Conservation (phyloP, 2,329 filamentous ascomycete species). For the Colletotrichum eleusines region DNA sequence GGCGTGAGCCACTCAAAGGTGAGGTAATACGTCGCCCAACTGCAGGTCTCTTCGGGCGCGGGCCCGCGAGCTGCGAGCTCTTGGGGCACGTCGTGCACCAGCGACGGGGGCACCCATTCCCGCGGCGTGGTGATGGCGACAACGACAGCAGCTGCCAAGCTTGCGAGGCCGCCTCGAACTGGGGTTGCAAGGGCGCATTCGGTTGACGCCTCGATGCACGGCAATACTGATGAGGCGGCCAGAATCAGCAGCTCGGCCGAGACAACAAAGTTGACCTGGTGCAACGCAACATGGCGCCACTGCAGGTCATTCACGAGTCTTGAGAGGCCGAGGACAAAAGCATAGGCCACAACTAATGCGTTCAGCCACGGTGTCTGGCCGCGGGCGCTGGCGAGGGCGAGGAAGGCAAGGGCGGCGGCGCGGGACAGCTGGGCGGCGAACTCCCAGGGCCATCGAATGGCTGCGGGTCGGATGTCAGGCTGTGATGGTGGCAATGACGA, state of each 20-base stretch:
- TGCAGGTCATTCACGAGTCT: slow-evolving; percentile 56
- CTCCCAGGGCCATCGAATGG: slow-evolving; percentile 58
- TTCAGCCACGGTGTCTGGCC: slow-evolving; percentile 53
- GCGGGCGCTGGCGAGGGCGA: slow-evolving; percentile 52
- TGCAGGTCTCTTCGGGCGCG: slow-evolving; percentile 65
- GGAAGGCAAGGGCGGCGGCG: slow-evolving; percentile 54
- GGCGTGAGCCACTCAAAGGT: slow-evolving; percentile 65
- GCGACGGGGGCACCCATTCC: slow-evolving; percentile 62
- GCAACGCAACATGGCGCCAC: slow-evolving; percentile 61
- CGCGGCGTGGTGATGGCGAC: slow-evolving; percentile 61
- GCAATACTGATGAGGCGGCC: slow-evolving; percentile 54
- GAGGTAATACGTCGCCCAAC: slow-evolving; percentile 65
- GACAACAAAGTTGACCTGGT: slow-evolving; percentile 62
- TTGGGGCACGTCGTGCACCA: slow-evolving; percentile 54
- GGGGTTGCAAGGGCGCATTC: slow-evolving; percentile 46
- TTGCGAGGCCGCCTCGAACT: slow-evolving; percentile 52
- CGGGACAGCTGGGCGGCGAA: slow-evolving; percentile 57
- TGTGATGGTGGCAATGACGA: slow-evolving; percentile 35
- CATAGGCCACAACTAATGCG: slow-evolving; percentile 54
- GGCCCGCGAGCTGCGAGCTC: slow-evolving; percentile 54
- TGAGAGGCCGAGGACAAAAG: slow-evolving; percentile 58
- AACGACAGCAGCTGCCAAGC: slow-evolving; percentile 53
- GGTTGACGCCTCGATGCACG: slow-evolving; percentile 56
- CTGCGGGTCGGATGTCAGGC: slow-evolving; percentile 51
- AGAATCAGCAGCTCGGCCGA: slow-evolving; percentile 53